Conservation (phyloP, 495 filamentous ascomycete species). For the Ramalina peruviana region DNA sequence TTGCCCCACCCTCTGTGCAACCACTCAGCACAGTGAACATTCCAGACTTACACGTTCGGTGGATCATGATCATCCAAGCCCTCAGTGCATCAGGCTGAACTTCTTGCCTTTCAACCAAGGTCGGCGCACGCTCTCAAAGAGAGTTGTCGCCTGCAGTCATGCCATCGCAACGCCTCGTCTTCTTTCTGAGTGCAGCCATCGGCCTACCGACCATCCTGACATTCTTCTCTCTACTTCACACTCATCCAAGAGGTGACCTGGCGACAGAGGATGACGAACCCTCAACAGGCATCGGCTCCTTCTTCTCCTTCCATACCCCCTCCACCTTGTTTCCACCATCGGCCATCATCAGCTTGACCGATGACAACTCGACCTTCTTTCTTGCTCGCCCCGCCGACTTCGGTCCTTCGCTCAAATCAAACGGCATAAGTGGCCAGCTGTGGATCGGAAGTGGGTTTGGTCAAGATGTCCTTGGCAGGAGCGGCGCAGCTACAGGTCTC, state of each 20-base stretch:
- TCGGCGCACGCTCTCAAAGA: not conserved
- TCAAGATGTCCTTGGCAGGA: conserved; percentile 50
- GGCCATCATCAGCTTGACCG: conserved; percentile 87
- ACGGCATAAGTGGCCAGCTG: conserved; percentile 68
- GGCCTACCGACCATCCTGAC: conserved; percentile 39
- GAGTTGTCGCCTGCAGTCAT: conserved; percentile 21
- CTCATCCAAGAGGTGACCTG: conserved; percentile 23
- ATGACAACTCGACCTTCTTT: conserved; percentile 97
- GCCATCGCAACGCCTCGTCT: conserved; percentile 40
- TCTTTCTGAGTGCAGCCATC: conserved; percentile 39
- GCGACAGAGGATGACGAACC: conserved; percentile 28
- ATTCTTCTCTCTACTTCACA: conserved; percentile 34
- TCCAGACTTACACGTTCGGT: too few relatives aligned
- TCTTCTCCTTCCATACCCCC: conserved; percentile 52
- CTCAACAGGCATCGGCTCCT: conserved; percentile 33
- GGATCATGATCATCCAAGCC: too few relatives aligned
- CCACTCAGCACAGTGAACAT: too few relatives aligned
- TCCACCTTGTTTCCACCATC: conserved; percentile 82
- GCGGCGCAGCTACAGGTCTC: conserved; percentile 36
- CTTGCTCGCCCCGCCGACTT: conserved; percentile 86
- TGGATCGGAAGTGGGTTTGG: conserved; percentile 87
- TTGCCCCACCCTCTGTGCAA: too few relatives aligned
- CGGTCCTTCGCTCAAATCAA: conserved; percentile 60
- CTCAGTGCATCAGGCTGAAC: too few relatives aligned
- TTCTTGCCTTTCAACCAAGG: not conserved